These are phyloP conservation scores for Rhinocladiella similis DNA, from an alignment of 2,329 filamentous ascomycete genomes.

Conservation along the genomic window DNA sequence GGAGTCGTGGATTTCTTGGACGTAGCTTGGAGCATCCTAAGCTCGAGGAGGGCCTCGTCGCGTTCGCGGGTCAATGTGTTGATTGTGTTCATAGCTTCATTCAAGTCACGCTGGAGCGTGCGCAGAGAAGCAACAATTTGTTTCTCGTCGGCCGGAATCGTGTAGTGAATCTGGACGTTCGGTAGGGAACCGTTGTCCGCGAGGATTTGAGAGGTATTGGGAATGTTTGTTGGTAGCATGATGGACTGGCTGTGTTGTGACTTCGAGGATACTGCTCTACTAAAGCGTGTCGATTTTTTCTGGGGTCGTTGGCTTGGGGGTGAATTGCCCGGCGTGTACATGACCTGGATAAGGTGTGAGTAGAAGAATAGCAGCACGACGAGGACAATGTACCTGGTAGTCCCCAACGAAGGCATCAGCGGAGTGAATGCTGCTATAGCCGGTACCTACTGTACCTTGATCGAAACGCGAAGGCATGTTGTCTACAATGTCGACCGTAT, in stretches of 20 bases:
- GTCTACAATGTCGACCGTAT: conserved; percentile 4
- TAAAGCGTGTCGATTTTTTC: conserved; percentile 28
- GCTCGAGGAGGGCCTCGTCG: conserved; percentile 28
- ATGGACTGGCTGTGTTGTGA: conserved; percentile 28
- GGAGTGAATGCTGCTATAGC: conserved; percentile 31
- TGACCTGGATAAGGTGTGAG: conserved; percentile 20
- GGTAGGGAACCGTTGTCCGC: conserved; percentile 27
- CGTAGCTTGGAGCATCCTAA: conserved; percentile 23
- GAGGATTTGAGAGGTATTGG: conserved; percentile 30
- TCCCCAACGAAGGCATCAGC: conserved; percentile 29
- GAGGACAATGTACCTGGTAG: conserved; percentile 24
- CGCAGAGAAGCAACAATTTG: conserved; percentile 31
- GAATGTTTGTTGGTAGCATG: conserved; percentile 28
- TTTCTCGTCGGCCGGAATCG: conserved; percentile 30
- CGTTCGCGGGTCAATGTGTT: conserved; percentile 28
- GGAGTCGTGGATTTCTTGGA: conserved; percentile 22
- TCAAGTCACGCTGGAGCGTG: conserved; percentile 29
- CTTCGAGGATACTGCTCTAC: conserved; percentile 21
- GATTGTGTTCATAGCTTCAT: conserved; percentile 29
- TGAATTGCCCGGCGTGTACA: conserved; percentile 31
- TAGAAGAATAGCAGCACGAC: neutral
- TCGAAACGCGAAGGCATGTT: conserved; percentile 27
- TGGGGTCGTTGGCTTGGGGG: conserved; percentile 22
- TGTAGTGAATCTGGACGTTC: conserved; percentile 28
- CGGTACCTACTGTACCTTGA: conserved; percentile 27